Base-by-base conservation (phyloP, 805 yeast species). In the Wickerhamomyces bovis region DNA sequence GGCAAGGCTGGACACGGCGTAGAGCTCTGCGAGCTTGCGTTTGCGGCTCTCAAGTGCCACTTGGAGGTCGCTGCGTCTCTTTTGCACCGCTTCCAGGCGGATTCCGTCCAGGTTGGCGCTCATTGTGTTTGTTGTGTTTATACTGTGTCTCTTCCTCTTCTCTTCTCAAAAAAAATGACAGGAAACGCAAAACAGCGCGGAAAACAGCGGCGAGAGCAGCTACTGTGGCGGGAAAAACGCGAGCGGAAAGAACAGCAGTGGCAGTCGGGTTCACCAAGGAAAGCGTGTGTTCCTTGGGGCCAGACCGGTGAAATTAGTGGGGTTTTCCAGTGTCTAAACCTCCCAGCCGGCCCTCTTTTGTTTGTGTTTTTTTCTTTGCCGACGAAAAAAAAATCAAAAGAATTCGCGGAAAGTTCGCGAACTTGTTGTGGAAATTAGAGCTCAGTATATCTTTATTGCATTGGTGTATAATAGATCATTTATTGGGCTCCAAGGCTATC, bases 1-100 rank as follows among this genome's bases (percentile, higher is more conserved):
- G 18, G 81, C 78, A 44, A 78, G 62, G 49, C 78, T 62, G 11
- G 85, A 70, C 13, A 83, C 73, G 52, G 81, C 76, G 57, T 78
- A 83, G 16, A 83, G 65, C 60, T 82, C 85, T 2, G 83, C 72
- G 21, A 83, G 67, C 56, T 78, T 79, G 23, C 81, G 66, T 54
- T 79, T 79, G 42, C 89, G 67, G 40, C 69, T 67, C 49, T 70
- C 67, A 12, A 78, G 65, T n/a, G 78, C 63, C 42, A 70, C 73
- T 5, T 42, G 44, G 3, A 53, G 49, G 12, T 50, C 56, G 39
- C 67, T 71, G 23, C 72, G 62, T 46, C 77, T 65, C 52, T 66
- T 65, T 43, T 72, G 78, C 31, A 75, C 66, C 22, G 75, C 67
- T 44, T 74, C 79, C 31, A 66, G 56, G 23, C 78, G 72, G 44